Base-by-base conservation (phyloP, 2,329 filamentous ascomycete species). In the Pseudopithomyces chartarum region DNA sequence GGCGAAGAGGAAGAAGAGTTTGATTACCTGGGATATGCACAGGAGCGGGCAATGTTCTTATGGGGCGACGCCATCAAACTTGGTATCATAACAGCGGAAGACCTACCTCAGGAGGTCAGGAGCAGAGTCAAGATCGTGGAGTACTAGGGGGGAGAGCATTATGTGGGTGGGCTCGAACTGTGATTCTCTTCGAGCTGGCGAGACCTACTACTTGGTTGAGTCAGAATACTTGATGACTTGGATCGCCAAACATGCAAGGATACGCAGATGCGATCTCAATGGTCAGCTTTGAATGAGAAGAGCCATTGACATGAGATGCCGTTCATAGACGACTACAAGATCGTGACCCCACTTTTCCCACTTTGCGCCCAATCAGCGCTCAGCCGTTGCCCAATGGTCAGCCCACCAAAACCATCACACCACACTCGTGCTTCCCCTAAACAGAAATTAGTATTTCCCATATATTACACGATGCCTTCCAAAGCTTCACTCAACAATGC, bases 1-100 rank as follows among this genome's bases (percentile, higher is more conserved):
- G 83, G 83, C 19, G 85, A 83, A 26, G 85, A 84, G 33, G 90
- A 91, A 42, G 90, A 91, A 42, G 90, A 91, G 69, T 99, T 98
- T 71, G 93, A 99, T 76, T 99, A 98, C 74, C 81, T 99, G 22
- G 86, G 85, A 11, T 99, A 98, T 77, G 88, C 95, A 7, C 91
- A 97, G 76, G 91, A 97, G 63, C 84, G 95, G 13, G 93, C 92
- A 0, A 82, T 95, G 79, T 95, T 97, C 77, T 95, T 99, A 78
- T 96, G 94, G 90, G 93, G 92, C 1, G 95, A 99, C 78, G 87
- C 92, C 51, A 79, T 98, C 54, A 80, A 83, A 54, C 76, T 96
- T 76, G 92, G 92, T 0, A 77, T 99, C 38, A 82, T 95, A 38
- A 86, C 84, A 71, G 75, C 82, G 59, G 89, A 93, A 64, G 92